phyloP scores from a whole-genome alignment of 805 yeast species.

The Candida piceae region DNA sequence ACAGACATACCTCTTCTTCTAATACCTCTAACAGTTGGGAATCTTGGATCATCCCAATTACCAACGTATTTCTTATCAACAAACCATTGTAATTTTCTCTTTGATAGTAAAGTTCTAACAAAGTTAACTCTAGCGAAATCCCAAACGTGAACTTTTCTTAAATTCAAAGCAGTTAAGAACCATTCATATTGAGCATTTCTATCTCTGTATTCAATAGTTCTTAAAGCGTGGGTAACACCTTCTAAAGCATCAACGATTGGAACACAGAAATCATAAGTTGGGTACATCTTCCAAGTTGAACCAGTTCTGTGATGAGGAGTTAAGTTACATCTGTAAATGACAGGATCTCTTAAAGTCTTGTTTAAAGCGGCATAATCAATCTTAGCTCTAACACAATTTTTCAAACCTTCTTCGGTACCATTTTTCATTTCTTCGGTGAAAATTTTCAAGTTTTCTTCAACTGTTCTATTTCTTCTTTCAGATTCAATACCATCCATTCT shows the following conservation, averaged over 20 bases:
- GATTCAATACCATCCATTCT: constrained; percentile 97
- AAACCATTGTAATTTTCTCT: constrained; percentile 98
- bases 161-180: constrained; percentile 75
- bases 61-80: constrained; percentile 84
- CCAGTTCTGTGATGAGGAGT: constrained; percentile 99
- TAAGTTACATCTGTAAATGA: constrained; percentile 92
- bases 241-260: constrained; percentile 94
- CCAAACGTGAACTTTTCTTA: constrained; percentile 95
- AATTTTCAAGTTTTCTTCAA: constrained; percentile 84
- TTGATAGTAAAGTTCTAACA: constrained; percentile 89
- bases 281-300: constrained; percentile 88
- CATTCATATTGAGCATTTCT: constrained; percentile 97
- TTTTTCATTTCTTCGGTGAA: constrained; percentile 90
- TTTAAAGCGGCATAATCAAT: constrained; percentile 86
- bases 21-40: constrained; percentile 99
- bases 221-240: constrained; percentile 96
- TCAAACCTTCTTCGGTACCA: constrained; percentile 89
- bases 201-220: constrained; percentile 98
- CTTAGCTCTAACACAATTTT: constrained; percentile 94
- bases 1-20: constrained; percentile 99
- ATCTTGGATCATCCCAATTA: constrained; percentile 99
- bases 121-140: constrained; percentile 97
- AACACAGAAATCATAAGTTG: constrained; percentile 98
- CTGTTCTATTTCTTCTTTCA: constrained; percentile 83
- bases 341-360: constrained; percentile 97